Evolutionary conservation across 805 yeast species (phyloP).

Genomic region (Candida dendrica): DNA sequence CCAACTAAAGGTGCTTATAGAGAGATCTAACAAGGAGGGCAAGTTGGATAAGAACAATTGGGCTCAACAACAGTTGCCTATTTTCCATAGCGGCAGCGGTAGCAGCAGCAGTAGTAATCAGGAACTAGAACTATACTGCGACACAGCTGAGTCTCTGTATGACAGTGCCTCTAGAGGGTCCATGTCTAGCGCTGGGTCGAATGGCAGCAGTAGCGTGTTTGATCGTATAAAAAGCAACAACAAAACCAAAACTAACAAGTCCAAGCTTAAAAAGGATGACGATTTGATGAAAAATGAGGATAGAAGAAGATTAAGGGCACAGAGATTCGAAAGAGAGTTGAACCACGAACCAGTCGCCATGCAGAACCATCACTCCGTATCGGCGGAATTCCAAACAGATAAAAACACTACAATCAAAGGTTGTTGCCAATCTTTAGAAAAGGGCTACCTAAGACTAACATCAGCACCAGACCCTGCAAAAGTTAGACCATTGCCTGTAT

Average conservation of each 20-base stretch:
- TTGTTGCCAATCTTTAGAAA: slow-evolving; percentile 57
- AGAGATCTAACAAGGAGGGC: slow-evolving; percentile 15
- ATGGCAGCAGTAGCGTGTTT: neutral
- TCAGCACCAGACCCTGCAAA: slow-evolving; percentile 83
- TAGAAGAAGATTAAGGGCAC: slow-evolving; percentile 27
- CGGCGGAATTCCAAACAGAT: slow-evolving; percentile 23
- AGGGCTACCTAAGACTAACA: slow-evolving; percentile 75
- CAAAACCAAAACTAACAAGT: too few relatives aligned
- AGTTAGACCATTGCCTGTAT: slow-evolving; percentile 66
- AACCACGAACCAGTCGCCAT: slow-evolving; percentile 8
- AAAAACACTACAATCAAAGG: slow-evolving; percentile 48
- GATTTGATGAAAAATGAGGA: slow-evolving; percentile 14
- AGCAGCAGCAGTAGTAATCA: neutral
- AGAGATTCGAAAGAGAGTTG: slow-evolving; percentile 25
- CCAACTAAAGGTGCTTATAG: slow-evolving; percentile 20
- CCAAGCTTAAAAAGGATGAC: neutral
- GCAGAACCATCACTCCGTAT: slow-evolving; percentile 19
- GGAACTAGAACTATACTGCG: slow-evolving; percentile 10
- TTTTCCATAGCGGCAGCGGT: slow-evolving; percentile 5
- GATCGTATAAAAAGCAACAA: neutral
- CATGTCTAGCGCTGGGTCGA: neutral
- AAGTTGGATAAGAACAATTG: slow-evolving; percentile 22
- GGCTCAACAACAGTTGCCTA: slow-evolving; percentile 20
- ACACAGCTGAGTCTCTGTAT: slow-evolving; percentile 3
- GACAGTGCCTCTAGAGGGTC: neutral